Evolutionary conservation across 306 rosid genomes (phyloP).

Genomic region (Prunus mongolica): DNA sequence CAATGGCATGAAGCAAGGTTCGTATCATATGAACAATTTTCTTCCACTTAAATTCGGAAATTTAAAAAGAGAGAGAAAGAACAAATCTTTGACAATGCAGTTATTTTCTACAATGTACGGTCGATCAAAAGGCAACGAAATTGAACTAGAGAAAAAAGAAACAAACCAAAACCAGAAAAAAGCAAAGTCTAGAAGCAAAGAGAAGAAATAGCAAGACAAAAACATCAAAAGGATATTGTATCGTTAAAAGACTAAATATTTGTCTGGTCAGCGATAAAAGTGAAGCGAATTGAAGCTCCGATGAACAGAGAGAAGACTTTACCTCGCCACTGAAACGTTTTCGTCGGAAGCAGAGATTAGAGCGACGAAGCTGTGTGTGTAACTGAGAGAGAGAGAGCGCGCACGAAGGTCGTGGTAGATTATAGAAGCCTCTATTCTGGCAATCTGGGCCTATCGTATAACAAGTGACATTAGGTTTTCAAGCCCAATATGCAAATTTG

Average conservation of each 20-base stretch:
- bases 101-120: background rate
- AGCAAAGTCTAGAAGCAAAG: background rate
- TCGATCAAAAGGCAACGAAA: background rate
- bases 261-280: background rate
- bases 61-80: background rate
- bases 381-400: background rate
- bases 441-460: too few relatives aligned
- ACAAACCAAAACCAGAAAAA: background rate
- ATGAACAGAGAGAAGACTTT: background rate
- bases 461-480: too few relatives aligned
- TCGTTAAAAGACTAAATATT: background rate
- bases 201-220: background rate
- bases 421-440: background rate
- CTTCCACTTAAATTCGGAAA: background rate
- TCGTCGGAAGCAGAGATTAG: background rate
- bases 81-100: background rate
- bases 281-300: background rate
- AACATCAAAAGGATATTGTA: background rate
- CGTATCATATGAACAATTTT: background rate
- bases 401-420: background rate
- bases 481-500: background rate
- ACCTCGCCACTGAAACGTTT: background rate
- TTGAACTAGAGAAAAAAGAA: background rate
- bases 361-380: background rate
- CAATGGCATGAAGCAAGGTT: background rate